A percentile compares a stretch with the other conserved stretches of the same genome.
phyloP scores from a whole-genome alignment of 768 basidiomycete genomes.

The Russula dissimulans region DNA sequence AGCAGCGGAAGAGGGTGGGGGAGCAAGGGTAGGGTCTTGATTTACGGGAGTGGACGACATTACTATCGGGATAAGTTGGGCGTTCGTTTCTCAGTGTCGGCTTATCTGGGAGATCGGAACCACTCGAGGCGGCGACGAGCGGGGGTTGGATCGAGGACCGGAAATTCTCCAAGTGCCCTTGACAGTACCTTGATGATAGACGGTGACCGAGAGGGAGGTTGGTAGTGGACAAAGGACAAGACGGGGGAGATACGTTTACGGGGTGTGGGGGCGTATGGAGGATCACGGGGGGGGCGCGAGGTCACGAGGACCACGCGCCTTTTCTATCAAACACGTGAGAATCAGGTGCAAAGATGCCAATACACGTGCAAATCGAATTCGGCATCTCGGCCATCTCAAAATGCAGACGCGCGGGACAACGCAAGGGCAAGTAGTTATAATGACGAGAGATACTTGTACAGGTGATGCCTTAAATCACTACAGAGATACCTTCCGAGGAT shows the following conservation, averaged over 20 bases:
- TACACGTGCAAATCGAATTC: constrained; percentile 14
- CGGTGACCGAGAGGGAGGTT: neutral
- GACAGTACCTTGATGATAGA: neutral
- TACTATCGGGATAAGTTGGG: neutral
- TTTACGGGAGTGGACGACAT: constrained; percentile 11
- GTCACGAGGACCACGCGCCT: constrained; percentile 20
- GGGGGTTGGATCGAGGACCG: neutral
- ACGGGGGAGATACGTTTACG: neutral
- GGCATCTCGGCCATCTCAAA: constrained; percentile 11
- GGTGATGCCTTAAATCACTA: neutral
- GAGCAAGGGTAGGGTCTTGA: constrained; percentile 7
- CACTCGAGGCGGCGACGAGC: neutral
- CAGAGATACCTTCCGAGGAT: neutral
- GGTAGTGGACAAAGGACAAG: neutral
- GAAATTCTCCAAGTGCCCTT: neutral
- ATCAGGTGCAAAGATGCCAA: constrained; percentile 21
- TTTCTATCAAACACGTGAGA: constrained; percentile 21
- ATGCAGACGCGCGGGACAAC: neutral
- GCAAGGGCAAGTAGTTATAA: neutral
- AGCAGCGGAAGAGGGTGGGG: neutral
- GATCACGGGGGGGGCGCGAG: constrained; percentile 16
- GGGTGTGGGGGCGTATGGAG: neutral
- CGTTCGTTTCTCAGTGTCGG: neutral
- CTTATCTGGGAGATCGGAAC: constrained; percentile 13
- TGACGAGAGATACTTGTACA: neutral